phyloP scores from a whole-genome alignment of 2,329 filamentous ascomycete species.

The Fusarium sororula region DNA sequence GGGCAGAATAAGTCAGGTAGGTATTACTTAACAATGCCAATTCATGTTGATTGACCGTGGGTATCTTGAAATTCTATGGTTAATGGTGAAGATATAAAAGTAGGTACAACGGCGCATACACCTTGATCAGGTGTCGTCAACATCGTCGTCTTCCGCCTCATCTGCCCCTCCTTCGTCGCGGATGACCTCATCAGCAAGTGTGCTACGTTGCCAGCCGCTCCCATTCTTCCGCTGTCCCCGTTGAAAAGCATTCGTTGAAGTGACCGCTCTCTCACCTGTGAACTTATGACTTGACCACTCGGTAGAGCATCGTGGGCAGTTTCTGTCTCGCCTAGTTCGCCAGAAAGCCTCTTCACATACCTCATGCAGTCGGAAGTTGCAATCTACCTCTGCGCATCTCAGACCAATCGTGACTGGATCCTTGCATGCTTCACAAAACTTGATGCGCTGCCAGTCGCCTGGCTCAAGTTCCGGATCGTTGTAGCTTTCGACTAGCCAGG shows the following conservation, averaged over 20 bases:
- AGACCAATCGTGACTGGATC: constrained; percentile 88
- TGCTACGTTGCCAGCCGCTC: constrained; percentile 44
- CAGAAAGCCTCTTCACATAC: constrained; percentile 80
- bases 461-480: constrained; percentile 75
- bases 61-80: constrained; percentile 33
- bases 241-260: constrained; percentile 61
- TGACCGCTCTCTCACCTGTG: constrained; percentile 67
- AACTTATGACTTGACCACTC: constrained; percentile 61
- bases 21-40: not conserved
- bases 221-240: constrained; percentile 50
- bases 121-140: constrained; percentile 26
- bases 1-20: not conserved
- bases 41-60: constrained; percentile 23
- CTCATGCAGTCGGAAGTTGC: constrained; percentile 77
- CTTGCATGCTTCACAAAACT: constrained; percentile 86
- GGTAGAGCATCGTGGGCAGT: constrained; percentile 70
- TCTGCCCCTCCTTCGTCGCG: constrained; percentile 42
- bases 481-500: constrained; percentile 88
- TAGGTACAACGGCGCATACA: not conserved
- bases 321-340: constrained; percentile 67
- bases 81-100: not conserved
- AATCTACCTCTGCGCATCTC: constrained; percentile 75
- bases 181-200: constrained; percentile 49
- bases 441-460: constrained; percentile 77
- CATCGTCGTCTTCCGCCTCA: constrained; percentile 38